These are phyloP conservation scores for Serendipita sp. DNA, from an alignment of 1,284 basidiomycete genomes.

Conservation along the genomic window DNA sequence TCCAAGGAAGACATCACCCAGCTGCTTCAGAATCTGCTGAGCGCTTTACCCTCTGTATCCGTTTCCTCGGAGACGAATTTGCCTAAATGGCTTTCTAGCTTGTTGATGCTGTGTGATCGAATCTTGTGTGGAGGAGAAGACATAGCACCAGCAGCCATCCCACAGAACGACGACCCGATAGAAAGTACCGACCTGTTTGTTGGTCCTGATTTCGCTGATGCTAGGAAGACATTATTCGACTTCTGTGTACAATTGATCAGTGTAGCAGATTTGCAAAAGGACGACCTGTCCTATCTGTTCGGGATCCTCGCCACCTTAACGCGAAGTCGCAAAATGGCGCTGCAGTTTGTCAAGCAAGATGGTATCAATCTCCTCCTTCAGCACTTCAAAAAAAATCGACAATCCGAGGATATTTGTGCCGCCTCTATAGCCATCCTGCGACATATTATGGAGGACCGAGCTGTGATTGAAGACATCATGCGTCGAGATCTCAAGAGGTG, in stretches of 20 bases:
- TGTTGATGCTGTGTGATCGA: conserved; percentile 70
- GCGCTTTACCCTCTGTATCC: conserved; percentile 46
- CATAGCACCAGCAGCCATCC: conserved; percentile 43
- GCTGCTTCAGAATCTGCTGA: conserved; percentile 52
- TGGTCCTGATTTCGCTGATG: conserved; percentile 47
- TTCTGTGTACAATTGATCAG: conserved; percentile 55
- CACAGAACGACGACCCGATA: conserved; percentile 46
- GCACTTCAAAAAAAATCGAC: conserved; percentile 23
- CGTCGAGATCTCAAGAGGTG: conserved; percentile 68
- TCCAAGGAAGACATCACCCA: conserved; percentile 23
- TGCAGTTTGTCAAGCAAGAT: conserved; percentile 47
- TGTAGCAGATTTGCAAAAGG: conserved; percentile 47
- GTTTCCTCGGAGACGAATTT: conserved; percentile 33
- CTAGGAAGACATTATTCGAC: conserved; percentile 56
- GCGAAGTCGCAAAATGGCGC: conserved; percentile 45
- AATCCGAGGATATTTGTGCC: conserved; percentile 31
- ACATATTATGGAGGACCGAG: conserved; percentile 73
- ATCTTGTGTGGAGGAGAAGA: conserved; percentile 65
- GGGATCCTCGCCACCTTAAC: conserved; percentile 74
- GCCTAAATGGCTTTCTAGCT: conserved; percentile 75
- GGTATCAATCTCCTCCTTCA: conserved; percentile 51
- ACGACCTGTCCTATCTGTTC: conserved; percentile 67
- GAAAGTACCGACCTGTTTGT: conserved; percentile 25
- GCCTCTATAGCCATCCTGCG: conserved; percentile 72
- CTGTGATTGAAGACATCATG: conserved; percentile 60